Evolutionary conservation across 192 early-diverging fungal genomes (phyloP), one percentile per base, ranked within the genome.

Genomic region (Backusella tuberculispora): DNA sequence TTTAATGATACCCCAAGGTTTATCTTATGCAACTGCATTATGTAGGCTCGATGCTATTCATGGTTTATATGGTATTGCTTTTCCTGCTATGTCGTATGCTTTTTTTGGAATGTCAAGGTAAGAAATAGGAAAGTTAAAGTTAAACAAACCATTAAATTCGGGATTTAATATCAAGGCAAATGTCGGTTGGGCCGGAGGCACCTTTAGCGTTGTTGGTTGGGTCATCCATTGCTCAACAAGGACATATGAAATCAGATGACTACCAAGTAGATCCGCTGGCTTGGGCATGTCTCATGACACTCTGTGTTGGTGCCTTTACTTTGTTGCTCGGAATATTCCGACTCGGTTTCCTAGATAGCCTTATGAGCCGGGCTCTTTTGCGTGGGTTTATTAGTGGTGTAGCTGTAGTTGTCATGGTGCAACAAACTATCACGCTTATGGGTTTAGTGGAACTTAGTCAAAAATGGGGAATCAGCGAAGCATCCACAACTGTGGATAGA

Each of bases 331-430:
- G 98, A 10, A 93, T 98, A 80, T 94, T 99, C 80, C 89, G 98
- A 38, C 87, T 99, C 19, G 98, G 98, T n/a, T 99, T 99, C 79
- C 77, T 99, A 50, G 98, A 99, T 80, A 97, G 96, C 9, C 90
- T 99, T 41, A 87, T 99, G 66, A 95, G 93, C 10, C 90, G 95
- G 63, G 94, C 97, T 6, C 84, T 98, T 17, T 76, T 99, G 68
- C 88, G 97, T 12, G 98, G 98, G 13, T 98, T 99, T 77, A 94
- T 98, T 50, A 91, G 93, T 44, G 98, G 96, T 40, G 95, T 97
- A 1, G 98, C 96, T 4, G 82, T 95, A 34, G 96, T 98, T 4
- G 88, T 99, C n/a, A 91, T 97, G 71, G 92, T 97, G 56, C 93
- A 97, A 75, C 96, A 98, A 85, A 76, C 83, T 15, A 88, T 90